Percentiles rank a stretch among this genome's conserved stretches.
These are phyloP conservation scores for Poa pratensis DNA, from an alignment of 176 grass and related monocot genomes.

Conservation along the genomic window DNA sequence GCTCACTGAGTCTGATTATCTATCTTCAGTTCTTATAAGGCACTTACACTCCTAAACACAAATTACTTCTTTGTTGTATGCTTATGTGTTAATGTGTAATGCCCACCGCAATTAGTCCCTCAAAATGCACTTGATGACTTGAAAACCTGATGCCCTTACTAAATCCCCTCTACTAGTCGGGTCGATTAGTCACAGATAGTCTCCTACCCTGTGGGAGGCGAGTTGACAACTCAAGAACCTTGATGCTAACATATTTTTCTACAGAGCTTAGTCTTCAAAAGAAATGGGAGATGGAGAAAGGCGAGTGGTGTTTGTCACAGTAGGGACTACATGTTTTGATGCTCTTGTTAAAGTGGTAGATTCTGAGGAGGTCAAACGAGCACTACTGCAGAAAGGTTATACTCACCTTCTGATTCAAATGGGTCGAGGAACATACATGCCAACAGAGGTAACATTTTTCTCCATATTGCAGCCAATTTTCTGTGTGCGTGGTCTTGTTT, in stretches of 20 bases:
- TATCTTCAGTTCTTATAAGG: neutral
- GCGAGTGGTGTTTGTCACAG: conserved; percentile 72
- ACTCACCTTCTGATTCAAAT: conserved; percentile 75
- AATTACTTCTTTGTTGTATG: neutral
- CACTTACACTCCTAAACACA: neutral
- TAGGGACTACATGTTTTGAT: conserved; percentile 85
- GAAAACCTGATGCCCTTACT: neutral
- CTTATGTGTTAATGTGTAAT: neutral
- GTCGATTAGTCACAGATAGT: neutral
- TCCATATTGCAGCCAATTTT: neutral
- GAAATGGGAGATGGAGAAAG: conserved; percentile 38
- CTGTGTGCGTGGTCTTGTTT: neutral
- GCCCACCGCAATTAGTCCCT: neutral
- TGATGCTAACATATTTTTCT: neutral
- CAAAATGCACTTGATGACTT: neutral
- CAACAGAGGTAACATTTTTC: conserved; percentile 54
- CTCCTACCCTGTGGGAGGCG: too few species aligned
- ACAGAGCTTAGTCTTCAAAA: neutral
- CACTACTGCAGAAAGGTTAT: conserved; percentile 62
- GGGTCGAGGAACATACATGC: conserved; percentile 60
- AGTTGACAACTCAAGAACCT: neutral
- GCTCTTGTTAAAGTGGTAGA: conserved; percentile 66
- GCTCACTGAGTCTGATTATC: neutral
- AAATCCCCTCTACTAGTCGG: neutral
- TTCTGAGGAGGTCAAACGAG: conserved; percentile 61